These are phyloP conservation scores for Clavariopsis aquatica DNA, from an alignment of 495 filamentous ascomycete genomes.

Conservation along the genomic window DNA sequence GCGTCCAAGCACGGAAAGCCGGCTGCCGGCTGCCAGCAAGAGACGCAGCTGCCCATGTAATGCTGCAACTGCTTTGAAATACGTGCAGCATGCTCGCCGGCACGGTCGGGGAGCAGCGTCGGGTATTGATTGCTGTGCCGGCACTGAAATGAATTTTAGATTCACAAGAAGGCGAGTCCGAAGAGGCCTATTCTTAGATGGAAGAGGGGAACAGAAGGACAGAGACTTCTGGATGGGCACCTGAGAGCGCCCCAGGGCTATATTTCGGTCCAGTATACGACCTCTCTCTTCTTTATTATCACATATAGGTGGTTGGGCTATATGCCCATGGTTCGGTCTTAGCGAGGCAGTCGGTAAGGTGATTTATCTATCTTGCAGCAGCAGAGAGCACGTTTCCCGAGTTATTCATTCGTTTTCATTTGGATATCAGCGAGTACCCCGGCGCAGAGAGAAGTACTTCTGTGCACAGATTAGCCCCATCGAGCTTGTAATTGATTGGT, in stretches of 20 bases:
- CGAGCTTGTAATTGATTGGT: no score
- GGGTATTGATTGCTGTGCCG: constrained; percentile 27
- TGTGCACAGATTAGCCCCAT: background rate
- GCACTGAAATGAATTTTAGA: constrained; percentile 27
- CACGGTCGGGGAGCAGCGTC: background rate
- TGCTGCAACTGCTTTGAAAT: constrained; percentile 34
- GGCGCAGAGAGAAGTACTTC: constrained; percentile 1
- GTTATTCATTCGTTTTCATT: constrained; percentile 9
- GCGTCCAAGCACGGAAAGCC: background rate
- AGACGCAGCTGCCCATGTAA: constrained; percentile 29
- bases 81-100: constrained; percentile 11
- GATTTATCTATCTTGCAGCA: constrained; percentile 28
- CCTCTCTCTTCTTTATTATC: constrained; percentile 23
- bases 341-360: constrained; percentile 16
- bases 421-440: background rate
- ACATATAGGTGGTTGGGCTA: constrained; percentile 31
- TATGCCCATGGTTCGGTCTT: constrained; percentile 18
- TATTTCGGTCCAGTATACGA: constrained; percentile 9
- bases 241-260: constrained; percentile 1
- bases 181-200: constrained; percentile 26
- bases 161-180: background rate
- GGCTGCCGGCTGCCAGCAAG: constrained; percentile 14
- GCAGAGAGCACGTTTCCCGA: constrained; percentile 17
- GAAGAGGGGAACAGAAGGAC: background rate
- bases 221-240: background rate